phyloP scores from a whole-genome alignment of 2,329 filamentous ascomycete genomes.

The Ophiosphaerella narmari region DNA sequence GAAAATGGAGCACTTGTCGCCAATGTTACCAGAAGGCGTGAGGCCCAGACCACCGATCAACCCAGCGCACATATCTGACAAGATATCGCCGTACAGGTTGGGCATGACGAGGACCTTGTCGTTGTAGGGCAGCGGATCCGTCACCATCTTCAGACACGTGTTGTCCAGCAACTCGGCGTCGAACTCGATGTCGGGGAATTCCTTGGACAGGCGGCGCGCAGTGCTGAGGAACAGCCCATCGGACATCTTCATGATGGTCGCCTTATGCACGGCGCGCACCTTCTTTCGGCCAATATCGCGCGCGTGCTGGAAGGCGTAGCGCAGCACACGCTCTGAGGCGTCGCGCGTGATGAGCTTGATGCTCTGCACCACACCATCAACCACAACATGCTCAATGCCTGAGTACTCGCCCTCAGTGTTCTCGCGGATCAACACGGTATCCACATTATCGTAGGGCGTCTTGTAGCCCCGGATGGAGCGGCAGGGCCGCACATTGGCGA shows the following conservation, averaged over 20 bases:
- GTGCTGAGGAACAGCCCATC: conserved; percentile 96
- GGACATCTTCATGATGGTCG: conserved; percentile 99
- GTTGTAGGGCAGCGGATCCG: conserved; percentile 94
- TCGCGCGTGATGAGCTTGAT: conserved; percentile 99
- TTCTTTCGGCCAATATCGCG: conserved; percentile 91
- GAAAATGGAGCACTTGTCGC: conserved; percentile 99
- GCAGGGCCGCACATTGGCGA: conserved; percentile 98
- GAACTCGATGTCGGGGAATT: conserved; percentile 95
- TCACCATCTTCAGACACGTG: conserved; percentile 98
- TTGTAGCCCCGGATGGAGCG: conserved; percentile 96
- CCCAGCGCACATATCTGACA: conserved; percentile 99
- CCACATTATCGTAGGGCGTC: conserved; percentile 95
- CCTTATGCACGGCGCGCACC: conserved; percentile 98
- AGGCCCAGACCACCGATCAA: conserved; percentile 97
- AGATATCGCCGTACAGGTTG: conserved; percentile 99
- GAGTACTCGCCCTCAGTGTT: conserved; percentile 99
- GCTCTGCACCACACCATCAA: conserved; percentile 96
- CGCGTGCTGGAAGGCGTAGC: conserved; percentile 98
- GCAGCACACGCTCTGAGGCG: conserved; percentile 91
- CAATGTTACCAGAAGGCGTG: conserved; percentile 97
- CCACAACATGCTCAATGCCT: conserved; percentile 96
- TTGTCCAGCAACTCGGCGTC: conserved; percentile 98
- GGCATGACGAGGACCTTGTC: conserved; percentile 98
- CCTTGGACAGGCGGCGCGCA: conserved; percentile 84
- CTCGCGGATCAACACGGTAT: conserved; percentile 97